Percentiles rank a stretch among this genome's conserved stretches.
Conservation (phyloP, 2,329 filamentous ascomycete species). For the Neonectria punicea region DNA sequence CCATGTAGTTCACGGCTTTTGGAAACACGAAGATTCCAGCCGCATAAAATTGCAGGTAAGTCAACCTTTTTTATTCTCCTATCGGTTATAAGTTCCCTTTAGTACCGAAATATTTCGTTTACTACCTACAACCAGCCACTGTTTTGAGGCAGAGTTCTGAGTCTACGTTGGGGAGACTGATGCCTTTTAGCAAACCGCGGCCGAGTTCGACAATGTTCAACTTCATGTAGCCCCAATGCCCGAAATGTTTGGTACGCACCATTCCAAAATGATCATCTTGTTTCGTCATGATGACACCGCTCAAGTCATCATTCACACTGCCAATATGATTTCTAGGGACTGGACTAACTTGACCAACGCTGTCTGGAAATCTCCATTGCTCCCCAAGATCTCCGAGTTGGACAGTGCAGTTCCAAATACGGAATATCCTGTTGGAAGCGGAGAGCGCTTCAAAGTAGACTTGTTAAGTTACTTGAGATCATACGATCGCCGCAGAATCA, state of each 20-base stretch:
- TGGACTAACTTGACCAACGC: constrained; percentile 91
- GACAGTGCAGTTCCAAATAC: background rate
- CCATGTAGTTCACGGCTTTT: constrained; percentile 70
- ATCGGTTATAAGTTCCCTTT: too few relatives aligned
- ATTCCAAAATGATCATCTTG: constrained; percentile 87
- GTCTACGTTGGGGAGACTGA: constrained; percentile 21
- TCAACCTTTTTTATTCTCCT: background rate
- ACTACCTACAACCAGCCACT: background rate
- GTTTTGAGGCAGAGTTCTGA: background rate
- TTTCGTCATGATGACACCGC: constrained; percentile 80
- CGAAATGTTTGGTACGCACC: constrained; percentile 87
- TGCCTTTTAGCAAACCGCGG: constrained; percentile 65
- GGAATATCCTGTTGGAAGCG: constrained; percentile 61
- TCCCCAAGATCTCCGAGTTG: constrained; percentile 59
- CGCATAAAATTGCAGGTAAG: constrained; percentile 67
- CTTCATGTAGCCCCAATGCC: constrained; percentile 82
- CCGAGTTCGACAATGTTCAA: constrained; percentile 72
- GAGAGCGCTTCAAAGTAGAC: constrained; percentile 78
- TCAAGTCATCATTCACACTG: constrained; percentile 86
- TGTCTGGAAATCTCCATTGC: constrained; percentile 79
- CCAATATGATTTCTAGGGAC: constrained; percentile 89
- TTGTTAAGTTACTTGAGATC: constrained; percentile 76
- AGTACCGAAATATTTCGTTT: too few relatives aligned
- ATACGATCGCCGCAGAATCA: constrained; percentile 70
- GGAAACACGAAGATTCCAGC: constrained; percentile 73